Percentiles rank a stretch among this genome's conserved stretches.
These are phyloP conservation scores for Aquilaria malaccensis DNA, from an alignment of 345 rosid species.

Conservation along the genomic window DNA sequence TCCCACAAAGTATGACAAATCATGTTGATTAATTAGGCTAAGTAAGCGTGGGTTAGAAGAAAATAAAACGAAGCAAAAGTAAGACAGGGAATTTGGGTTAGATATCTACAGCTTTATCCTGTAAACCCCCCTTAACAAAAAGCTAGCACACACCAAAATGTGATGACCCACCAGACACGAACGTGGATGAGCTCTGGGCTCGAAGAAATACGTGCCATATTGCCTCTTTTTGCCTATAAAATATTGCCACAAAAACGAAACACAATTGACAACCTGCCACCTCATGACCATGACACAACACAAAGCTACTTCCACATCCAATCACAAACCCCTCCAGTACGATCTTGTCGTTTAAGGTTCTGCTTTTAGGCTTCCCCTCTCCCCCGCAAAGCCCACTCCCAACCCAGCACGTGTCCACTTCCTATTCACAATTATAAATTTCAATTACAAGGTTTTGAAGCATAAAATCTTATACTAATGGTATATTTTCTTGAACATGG, in stretches of 20 bases:
- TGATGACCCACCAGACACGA: conserved; percentile 24
- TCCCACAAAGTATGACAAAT: too few relatives aligned
- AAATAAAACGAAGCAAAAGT: background rate
- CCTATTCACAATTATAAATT: too few relatives aligned
- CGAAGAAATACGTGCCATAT: conserved; percentile 26
- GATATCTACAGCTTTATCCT: too few relatives aligned
- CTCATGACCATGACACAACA: conserved; percentile 27
- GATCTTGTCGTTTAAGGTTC: conserved; percentile 13
- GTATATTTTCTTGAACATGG: too few relatives aligned
- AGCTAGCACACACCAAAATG: background rate
- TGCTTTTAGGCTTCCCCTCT: conserved; percentile 17
- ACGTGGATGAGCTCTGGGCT: conserved; percentile 44
- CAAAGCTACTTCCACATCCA: background rate
- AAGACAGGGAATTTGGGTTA: too few relatives aligned
- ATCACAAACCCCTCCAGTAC: conserved; percentile 15
- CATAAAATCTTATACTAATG: too few relatives aligned
- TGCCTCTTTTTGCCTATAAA: conserved; percentile 5
- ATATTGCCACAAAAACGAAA: background rate
- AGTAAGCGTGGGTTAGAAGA: background rate
- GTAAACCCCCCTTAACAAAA: background rate
- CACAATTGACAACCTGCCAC: conserved; percentile 28
- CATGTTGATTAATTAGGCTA: too few relatives aligned
- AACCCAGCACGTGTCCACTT: too few relatives aligned
- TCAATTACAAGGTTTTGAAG: too few relatives aligned
- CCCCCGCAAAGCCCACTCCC: conserved; percentile 18